A percentile compares a stretch with the other conserved stretches of the same genome.
Evolutionary conservation across 768 basidiomycete genomes (phyloP).

Genomic region (Clavulina sp.): DNA sequence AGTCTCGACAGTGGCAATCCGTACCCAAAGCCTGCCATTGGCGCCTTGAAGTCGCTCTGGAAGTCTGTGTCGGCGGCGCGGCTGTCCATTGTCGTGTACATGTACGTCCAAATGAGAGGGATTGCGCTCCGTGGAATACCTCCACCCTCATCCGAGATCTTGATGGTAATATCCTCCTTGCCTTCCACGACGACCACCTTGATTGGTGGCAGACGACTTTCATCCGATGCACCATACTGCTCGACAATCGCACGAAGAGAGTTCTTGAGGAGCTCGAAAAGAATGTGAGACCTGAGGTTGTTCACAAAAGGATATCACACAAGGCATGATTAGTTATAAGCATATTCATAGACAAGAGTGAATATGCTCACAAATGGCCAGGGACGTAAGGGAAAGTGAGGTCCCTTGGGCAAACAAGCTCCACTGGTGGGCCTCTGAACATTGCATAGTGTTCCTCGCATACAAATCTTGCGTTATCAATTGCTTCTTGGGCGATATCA

Average conservation of each 20-base stretch:
- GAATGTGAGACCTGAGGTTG: constrained; percentile 56
- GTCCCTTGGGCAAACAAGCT: constrained; percentile 80
- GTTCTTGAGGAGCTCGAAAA: constrained; percentile 95
- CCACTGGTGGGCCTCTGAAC: constrained; percentile 90
- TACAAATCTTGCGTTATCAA: constrained; percentile 73
- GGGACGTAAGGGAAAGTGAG: constrained; percentile 91
- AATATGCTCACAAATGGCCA: constrained; percentile 60
- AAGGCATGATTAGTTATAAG: constrained; percentile 2
- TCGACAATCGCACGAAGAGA: constrained; percentile 94
- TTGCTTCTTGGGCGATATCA: constrained; percentile 95
- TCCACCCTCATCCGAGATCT: constrained; percentile 94
- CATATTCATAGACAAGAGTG: no score
- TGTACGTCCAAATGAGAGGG: constrained; percentile 96
- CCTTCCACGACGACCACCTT: constrained; percentile 88
- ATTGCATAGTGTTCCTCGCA: constrained; percentile 91
- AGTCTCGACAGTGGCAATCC: constrained; percentile 82
- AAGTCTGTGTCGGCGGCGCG: constrained; percentile 46
- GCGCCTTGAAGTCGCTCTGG: constrained; percentile 77
- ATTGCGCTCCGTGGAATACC: constrained; percentile 80
- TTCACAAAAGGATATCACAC: neutral
- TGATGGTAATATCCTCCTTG: constrained; percentile 97
- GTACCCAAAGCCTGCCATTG: constrained; percentile 95
- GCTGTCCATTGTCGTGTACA: constrained; percentile 71
- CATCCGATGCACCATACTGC: constrained; percentile 65
- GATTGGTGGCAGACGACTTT: constrained; percentile 71